Evolutionary conservation across 2,329 filamentous ascomycete species (phyloP).

Genomic region (Colletotrichum tropicale): DNA sequence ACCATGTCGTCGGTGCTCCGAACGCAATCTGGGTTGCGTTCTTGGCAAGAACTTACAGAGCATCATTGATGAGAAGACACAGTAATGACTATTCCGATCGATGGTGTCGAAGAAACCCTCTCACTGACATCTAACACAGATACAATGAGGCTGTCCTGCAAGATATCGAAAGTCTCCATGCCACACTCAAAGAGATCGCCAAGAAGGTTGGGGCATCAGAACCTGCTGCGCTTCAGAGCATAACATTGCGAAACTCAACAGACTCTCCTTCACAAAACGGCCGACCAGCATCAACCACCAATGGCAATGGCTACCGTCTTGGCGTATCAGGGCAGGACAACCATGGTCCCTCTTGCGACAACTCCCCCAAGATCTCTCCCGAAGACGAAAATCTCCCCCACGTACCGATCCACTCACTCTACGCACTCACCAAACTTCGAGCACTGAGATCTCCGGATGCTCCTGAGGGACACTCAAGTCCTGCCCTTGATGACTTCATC

Average conservation of each 20-base stretch:
- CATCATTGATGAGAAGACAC: constrained; percentile 44
- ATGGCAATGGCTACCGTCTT: not conserved
- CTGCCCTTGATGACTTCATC: constrained; percentile 35
- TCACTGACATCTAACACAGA: not conserved
- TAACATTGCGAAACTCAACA: not conserved
- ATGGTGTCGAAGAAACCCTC: constrained; percentile 7
- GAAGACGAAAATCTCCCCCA: constrained; percentile 40
- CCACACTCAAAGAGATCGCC: constrained; percentile 6
- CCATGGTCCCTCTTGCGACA: constrained; percentile 23
- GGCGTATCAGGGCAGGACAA: constrained; percentile 11
- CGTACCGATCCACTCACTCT: constrained; percentile 42
- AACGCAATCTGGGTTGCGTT: constrained; percentile 40
- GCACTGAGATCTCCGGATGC: constrained; percentile 37
- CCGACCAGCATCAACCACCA: not conserved
- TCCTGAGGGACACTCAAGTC: not conserved
- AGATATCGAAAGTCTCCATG: constrained; percentile 20
- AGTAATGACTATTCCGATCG: constrained; percentile 27
- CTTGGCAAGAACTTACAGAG: constrained; percentile 46
- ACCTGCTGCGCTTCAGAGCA: constrained; percentile 3
- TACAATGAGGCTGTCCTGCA: constrained; percentile 17
- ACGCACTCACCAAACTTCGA: constrained; percentile 40
- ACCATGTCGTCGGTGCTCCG: constrained; percentile 40
- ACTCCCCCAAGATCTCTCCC: constrained; percentile 23
- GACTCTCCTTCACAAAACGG: not conserved
- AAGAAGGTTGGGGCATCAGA: constrained; percentile 15